phyloP scores from a whole-genome alignment of 2,329 filamentous ascomycete species.

The Paecilomyces fulvus region DNA sequence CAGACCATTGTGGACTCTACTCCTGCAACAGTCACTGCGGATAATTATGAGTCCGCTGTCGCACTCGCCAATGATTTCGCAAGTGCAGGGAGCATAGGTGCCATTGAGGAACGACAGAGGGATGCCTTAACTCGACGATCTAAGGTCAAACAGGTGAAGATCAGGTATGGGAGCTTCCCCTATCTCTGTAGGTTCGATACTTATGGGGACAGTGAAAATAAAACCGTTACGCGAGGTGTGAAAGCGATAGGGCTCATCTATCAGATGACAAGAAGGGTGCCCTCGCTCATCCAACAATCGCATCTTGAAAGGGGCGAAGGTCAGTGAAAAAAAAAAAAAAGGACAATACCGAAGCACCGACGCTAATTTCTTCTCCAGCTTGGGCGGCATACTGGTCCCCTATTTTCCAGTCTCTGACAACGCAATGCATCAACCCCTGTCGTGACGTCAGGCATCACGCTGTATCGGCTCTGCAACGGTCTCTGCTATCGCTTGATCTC shows the following conservation, averaged over 20 bases:
- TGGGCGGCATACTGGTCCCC: slow-evolving; percentile 98
- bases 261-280: slow-evolving; percentile 70
- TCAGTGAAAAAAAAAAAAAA: slow-evolving; percentile 30
- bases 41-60: slow-evolving; percentile 90
- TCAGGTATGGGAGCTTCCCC: slow-evolving; percentile 41
- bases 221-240: slow-evolving; percentile 66
- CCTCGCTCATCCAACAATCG: slow-evolving; percentile 81
- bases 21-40: slow-evolving; percentile 79
- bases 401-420: slow-evolving; percentile 79
- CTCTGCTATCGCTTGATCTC: slow-evolving; percentile 74
- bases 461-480: slow-evolving; percentile 75
- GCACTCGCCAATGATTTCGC: slow-evolving; percentile 83
- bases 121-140: slow-evolving; percentile 46
- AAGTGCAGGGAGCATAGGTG: slow-evolving; percentile 66
- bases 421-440: slow-evolving; percentile 89
- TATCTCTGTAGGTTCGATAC: background rate
- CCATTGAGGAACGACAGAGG: slow-evolving; percentile 59
- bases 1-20: slow-evolving; percentile 63
- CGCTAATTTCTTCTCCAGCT: slow-evolving; percentile 45
- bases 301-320: slow-evolving; percentile 82
- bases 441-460: slow-evolving; percentile 86
- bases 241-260: slow-evolving; percentile 77
- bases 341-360: background rate
- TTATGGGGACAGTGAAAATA: slow-evolving; percentile 49
- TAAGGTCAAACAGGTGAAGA: slow-evolving; percentile 46